Conservation (phyloP, 1,139 yeast species). For the Nematodospora anomalae region DNA sequence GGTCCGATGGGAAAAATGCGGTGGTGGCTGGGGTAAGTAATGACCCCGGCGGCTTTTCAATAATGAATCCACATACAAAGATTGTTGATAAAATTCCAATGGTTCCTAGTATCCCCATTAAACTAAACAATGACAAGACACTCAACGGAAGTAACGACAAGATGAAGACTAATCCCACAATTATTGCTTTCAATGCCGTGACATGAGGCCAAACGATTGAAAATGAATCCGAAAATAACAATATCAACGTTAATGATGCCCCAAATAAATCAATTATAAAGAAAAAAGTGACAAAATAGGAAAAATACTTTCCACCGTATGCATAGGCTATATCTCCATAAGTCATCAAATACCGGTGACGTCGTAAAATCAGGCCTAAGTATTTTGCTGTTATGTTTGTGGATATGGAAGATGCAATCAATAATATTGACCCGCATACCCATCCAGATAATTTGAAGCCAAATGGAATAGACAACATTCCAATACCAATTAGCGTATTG, state of each 20-base stretch:
- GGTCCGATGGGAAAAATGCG: conserved; percentile 52
- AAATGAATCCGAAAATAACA: conserved; percentile 84
- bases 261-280: conserved; percentile 79
- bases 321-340: conserved; percentile 49
- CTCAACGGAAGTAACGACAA: conserved; percentile 75
- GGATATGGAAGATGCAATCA: conserved; percentile 56
- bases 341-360: conserved; percentile 31
- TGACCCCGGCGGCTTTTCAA: conserved; percentile 64
- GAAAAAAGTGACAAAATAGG: conserved; percentile 63
- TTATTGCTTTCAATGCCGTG: conserved; percentile 47
- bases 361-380: conserved; percentile 34
- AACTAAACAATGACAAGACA: conserved; percentile 66
- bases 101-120: conserved; percentile 75
- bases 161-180: conserved; percentile 52
- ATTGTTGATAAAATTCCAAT: conserved; percentile 59
- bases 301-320: conserved; percentile 45
- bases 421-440: conserved; percentile 59
- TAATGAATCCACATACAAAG: conserved; percentile 60
- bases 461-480: conserved; percentile 78
- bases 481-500: conserved; percentile 84
- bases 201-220: conserved; percentile 60
- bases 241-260: conserved; percentile 72
- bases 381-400: conserved; percentile 71
- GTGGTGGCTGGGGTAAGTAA: conserved; percentile 52
- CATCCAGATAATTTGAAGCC: conserved; percentile 83